These are phyloP conservation scores for Rossbeevera mucosa DNA, from an alignment of 768 basidiomycete genomes.

Conservation along the genomic window DNA sequence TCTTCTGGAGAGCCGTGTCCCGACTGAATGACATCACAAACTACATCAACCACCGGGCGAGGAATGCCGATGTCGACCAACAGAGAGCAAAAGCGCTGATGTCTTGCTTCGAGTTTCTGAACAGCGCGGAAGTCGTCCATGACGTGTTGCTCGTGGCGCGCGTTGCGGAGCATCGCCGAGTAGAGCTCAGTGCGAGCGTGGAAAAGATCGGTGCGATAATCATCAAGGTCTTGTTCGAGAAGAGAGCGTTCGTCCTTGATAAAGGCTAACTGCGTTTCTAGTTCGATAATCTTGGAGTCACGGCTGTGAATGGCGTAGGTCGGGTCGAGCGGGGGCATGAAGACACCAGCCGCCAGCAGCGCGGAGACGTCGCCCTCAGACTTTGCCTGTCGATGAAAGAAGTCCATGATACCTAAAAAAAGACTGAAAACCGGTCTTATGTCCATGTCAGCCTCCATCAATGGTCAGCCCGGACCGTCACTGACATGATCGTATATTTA, in stretches of 20 bases:
- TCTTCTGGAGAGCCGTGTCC: constrained; percentile 36
- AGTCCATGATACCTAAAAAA: constrained; percentile 34
- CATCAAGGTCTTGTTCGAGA: constrained; percentile 26
- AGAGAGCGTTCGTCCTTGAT: constrained; percentile 14
- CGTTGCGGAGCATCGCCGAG: constrained; percentile 25
- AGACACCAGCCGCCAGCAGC: constrained; percentile 13
- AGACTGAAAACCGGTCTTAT: neutral
- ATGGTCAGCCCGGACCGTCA: neutral
- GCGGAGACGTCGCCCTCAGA: constrained; percentile 39
- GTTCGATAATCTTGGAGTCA: constrained; percentile 6
- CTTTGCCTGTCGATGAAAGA: constrained; percentile 43
- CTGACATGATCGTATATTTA: neutral
- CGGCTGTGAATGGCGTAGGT: constrained; percentile 9
- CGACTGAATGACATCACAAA: constrained; percentile 20
- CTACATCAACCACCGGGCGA: constrained; percentile 17
- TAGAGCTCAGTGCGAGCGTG: constrained; percentile 26
- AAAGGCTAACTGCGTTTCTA: constrained; percentile 11
- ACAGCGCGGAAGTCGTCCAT: constrained; percentile 24
- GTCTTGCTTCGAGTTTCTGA: constrained; percentile 24
- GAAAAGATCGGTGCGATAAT: constrained; percentile 27
- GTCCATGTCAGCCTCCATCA: neutral
- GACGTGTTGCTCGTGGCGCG: constrained; percentile 24
- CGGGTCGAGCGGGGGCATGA: constrained; percentile 26
- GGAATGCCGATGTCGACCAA: constrained; percentile 29
- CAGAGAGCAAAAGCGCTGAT: constrained; percentile 21